A percentile compares a stretch with the other conserved stretches of the same genome.
phyloP scores from a whole-genome alignment of 2,329 filamentous ascomycete species.

The Bipolaris bicolor region DNA sequence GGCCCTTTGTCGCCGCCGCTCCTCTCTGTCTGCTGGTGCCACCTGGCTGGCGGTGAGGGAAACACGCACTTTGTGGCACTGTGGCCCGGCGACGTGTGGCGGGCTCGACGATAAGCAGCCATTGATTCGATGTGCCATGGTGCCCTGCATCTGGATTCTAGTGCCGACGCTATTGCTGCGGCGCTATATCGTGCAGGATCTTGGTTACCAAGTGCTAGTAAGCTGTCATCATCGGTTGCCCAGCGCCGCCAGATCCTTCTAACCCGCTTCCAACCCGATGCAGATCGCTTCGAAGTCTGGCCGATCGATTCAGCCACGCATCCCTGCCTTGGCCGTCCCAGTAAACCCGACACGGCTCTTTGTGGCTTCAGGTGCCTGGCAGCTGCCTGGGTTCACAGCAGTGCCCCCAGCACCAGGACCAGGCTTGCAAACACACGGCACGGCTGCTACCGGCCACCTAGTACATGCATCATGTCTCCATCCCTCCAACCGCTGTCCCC shows the following conservation, averaged over 20 bases:
- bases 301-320: conserved; percentile 32
- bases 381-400: conserved; percentile 22
- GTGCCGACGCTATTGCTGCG: conserved; percentile 37
- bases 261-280: conserved; percentile 25
- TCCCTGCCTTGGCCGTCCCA: conserved; percentile 26
- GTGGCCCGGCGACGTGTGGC: conserved; percentile 6
- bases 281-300: conserved; percentile 38
- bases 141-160: conserved; percentile 36
- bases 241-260: conserved; percentile 39
- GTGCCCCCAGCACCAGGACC: conserved; percentile 31
- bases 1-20: conserved; percentile 1
- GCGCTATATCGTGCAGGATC: conserved; percentile 40
- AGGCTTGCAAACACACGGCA: conserved; percentile 30
- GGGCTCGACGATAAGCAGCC: conserved; percentile 14
- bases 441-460: conserved; percentile 34
- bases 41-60: conserved; percentile 21
- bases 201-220: conserved; percentile 31
- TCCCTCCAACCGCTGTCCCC: conserved; percentile 16
- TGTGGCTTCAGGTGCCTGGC: conserved; percentile 33
- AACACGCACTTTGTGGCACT: conserved; percentile 3
- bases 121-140: conserved; percentile 20
- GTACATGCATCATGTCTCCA: conserved; percentile 37
- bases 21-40: conserved; percentile 20
- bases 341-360: conserved; percentile 24
- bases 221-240: conserved; percentile 36